phyloP scores from a whole-genome alignment of 192 early-diverging fungal genomes.

The Umbelopsis isabellina region DNA sequence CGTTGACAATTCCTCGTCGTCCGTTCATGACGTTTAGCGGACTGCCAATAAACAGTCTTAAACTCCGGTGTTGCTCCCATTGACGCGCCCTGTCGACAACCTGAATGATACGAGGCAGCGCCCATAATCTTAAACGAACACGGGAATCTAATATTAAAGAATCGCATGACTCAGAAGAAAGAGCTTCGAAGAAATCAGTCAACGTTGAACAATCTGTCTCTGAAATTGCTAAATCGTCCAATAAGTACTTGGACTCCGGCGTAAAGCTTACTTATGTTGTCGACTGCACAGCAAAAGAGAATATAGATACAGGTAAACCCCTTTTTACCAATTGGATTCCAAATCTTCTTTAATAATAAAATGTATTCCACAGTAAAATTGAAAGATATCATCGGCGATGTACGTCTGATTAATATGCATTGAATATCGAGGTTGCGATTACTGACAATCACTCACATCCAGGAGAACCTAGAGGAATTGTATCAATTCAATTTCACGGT shows the following conservation, averaged over 20 bases:
- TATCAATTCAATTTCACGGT: conserved; percentile 15
- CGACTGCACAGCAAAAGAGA: neutral
- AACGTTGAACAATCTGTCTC: neutral
- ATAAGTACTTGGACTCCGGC: conserved; percentile 9
- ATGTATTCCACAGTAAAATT: neutral
- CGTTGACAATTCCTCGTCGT: too few relatives aligned
- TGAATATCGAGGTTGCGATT: neutral
- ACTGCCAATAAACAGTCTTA: neutral
- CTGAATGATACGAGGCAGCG: neutral
- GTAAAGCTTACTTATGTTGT: neutral
- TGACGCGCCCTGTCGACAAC: neutral
- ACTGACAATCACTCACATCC: neutral
- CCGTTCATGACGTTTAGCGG: conserved; percentile 2
- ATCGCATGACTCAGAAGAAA: neutral
- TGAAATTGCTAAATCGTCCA: neutral
- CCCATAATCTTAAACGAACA: neutral
- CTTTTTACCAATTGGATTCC: too few relatives aligned
- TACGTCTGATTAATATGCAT: neutral
- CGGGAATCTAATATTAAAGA: neutral
- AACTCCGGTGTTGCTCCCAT: neutral
- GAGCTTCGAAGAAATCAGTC: neutral
- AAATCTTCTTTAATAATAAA: neutral
- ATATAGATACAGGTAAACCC: conserved; percentile 10
- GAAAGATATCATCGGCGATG: conserved; percentile 1
- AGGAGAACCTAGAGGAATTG: conserved; percentile 9